These are phyloP conservation scores for Agroathelia rolfsii DNA, from an alignment of 1,284 basidiomycete genomes.

Conservation along the genomic window DNA sequence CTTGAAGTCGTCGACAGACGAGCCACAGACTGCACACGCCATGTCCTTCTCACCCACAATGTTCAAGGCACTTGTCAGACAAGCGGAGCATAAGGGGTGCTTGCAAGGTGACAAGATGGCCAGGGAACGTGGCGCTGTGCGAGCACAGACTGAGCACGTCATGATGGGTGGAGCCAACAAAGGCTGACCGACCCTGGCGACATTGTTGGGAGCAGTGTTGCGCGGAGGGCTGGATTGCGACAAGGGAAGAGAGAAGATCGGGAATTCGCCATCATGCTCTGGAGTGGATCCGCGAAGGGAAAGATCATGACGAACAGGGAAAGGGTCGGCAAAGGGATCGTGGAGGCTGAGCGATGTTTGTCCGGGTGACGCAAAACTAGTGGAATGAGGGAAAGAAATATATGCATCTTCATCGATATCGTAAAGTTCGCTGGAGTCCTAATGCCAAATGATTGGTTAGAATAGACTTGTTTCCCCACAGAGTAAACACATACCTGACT, in stretches of 20 bases:
- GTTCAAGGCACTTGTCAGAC: conserved; percentile 72
- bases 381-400: conserved; percentile 36
- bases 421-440: conserved; percentile 48
- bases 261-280: too few species aligned
- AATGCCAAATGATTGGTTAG: conserved; percentile 10
- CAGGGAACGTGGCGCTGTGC: conserved; percentile 33
- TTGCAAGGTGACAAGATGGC: conserved; percentile 63
- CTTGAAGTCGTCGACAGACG: conserved; percentile 57
- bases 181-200: conserved; percentile 11
- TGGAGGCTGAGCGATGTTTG: conserved; percentile 17
- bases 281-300: conserved; percentile 14
- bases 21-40: conserved; percentile 67
- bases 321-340: conserved; percentile 27
- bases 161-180: conserved; percentile 11
- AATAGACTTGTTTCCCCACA: conserved; percentile 5
- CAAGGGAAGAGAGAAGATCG: conserved; percentile 16
- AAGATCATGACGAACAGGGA: conserved; percentile 13
- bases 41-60: conserved; percentile 80
- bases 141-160: conserved; percentile 42
- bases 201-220: conserved; percentile 8
- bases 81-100: conserved; percentile 67
- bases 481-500: conserved; percentile 28
- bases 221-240: conserved; percentile 18
- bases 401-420: conserved; percentile 66
- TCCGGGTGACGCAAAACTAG: conserved; percentile 17